Base-by-base conservation (phyloP, 805 yeast genomes). In the Hanseniaspora nectarophila region DNA sequence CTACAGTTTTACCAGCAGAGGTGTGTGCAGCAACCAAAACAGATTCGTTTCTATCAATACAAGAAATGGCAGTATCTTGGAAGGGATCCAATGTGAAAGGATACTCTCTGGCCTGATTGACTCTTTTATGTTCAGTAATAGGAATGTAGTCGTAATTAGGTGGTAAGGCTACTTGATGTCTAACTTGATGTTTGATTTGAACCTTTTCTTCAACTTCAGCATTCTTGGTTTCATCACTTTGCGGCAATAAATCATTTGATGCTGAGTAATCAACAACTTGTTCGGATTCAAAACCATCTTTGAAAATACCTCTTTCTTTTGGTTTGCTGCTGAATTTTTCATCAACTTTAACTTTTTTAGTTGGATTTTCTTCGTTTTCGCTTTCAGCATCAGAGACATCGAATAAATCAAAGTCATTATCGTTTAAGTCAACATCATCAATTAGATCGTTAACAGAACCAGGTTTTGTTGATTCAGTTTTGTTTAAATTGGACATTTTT, bases 11-110 rank as follows among this genome's bases (percentile, higher is more conserved):
- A 70, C 97, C 97, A 10, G 97, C 97, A 47, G 96, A 88, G 0
- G 97, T 89, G 62, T 88, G 97, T 9, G 99, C 99, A 32, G 97
- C 88, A 5, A 92, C 98, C 59, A 92, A 73, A 23, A 92, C 99
- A 1, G 95, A 83, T 68, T 90, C 97, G 59, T 81, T 78, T 63
- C 97, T 75, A 66, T 92, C 97, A 57, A 92, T 92, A 69, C 97
- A 90, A 10, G 95, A 88, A 56, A 92, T 82, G 15, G 97, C 85
- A 18, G 95, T 89, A 59, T 92, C 95, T 71, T 92, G 99, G 74
- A 92, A 92, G 29, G 98, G 97, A 75, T 92, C 99, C 58, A 92
- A 74, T 0, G 80, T 78, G 68, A 92, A 92, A 0, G 97, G 97
- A 61, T 92, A 92, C 0, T 83, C 79, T 59, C 97, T 75, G 2